Evolutionary conservation across 2,329 filamentous ascomycete genomes (phyloP).

Genomic region (Beauveria medogensis): DNA sequence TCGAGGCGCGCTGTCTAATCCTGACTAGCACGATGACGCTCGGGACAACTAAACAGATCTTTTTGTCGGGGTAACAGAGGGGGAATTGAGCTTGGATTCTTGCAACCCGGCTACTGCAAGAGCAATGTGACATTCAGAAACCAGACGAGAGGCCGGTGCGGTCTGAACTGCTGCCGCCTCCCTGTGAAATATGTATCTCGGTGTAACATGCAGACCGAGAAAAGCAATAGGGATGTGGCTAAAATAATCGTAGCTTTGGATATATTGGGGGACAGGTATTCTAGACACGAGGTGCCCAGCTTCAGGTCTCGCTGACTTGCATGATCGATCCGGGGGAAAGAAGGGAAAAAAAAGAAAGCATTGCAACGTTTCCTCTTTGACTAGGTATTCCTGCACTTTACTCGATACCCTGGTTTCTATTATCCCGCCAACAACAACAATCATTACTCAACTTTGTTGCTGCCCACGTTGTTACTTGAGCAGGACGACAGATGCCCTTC

Average conservation of each 20-base stretch:
- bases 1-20: background rate
- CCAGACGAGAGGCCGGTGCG: no score
- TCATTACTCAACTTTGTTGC: no score
- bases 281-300: background rate
- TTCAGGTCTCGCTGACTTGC: background rate
- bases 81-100: background rate
- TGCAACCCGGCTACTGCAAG: background rate
- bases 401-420: conserved; percentile 1
- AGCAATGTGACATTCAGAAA: background rate
- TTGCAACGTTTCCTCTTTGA: background rate
- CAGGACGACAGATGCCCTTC: no score
- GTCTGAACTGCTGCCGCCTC: no score
- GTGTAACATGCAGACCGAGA: no score
- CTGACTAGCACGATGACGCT: background rate
- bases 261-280: background rate
- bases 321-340: conserved; percentile 3
- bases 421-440: background rate
- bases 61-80: background rate
- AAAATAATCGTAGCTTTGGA: background rate
- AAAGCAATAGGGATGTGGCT: background rate
- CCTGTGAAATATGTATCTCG: no score
- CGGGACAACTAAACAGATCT: background rate
- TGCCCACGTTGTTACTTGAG: no score
- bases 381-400: conserved; percentile 5
- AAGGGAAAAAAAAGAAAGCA: background rate